phyloP scores from a whole-genome alignment of 441 rosid species.

The Erodium texanum region DNA sequence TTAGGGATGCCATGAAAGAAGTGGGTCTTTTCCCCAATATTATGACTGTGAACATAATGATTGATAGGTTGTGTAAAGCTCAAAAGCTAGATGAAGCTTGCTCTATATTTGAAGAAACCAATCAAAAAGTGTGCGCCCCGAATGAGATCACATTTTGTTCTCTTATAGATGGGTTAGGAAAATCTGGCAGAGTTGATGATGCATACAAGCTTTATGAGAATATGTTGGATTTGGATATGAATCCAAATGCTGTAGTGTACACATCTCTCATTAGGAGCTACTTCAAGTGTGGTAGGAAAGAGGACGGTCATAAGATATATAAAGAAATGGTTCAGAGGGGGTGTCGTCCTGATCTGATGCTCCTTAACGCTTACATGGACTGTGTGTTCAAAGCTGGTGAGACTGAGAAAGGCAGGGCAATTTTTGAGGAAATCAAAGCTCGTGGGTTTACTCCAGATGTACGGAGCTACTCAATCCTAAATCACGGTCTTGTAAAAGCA shows the following conservation, averaged over 20 bases:
- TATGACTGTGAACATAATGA: constrained; percentile 78
- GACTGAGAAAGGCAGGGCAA: constrained; percentile 67
- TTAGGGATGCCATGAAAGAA: constrained; percentile 73
- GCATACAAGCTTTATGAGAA: constrained; percentile 75
- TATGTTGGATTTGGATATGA: constrained; percentile 60
- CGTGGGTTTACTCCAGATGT: constrained; percentile 65
- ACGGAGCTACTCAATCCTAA: constrained; percentile 65
- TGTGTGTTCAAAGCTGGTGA: constrained; percentile 89
- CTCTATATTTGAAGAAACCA: constrained; percentile 63
- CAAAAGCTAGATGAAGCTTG: constrained; percentile 72
- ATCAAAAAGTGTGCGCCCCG: constrained; percentile 63
- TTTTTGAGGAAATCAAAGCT: constrained; percentile 68
- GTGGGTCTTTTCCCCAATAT: constrained; percentile 80
- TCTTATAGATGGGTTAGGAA: constrained; percentile 85
- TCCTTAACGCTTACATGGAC: constrained; percentile 84
- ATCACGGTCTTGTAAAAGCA: constrained; percentile 72
- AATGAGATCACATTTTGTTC: constrained; percentile 76
- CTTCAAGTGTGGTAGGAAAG: constrained; percentile 69
- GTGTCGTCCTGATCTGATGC: constrained; percentile 65
- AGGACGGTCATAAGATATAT: constrained; percentile 89
- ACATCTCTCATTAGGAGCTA: constrained; percentile 78
- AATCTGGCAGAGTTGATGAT: constrained; percentile 72
- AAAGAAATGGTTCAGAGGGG: constrained; percentile 69
- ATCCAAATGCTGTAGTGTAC: constrained; percentile 57
- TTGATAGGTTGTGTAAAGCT: constrained; percentile 86